A percentile compares a stretch with the other conserved stretches of the same genome.
Evolutionary conservation across 495 filamentous ascomycete species (phyloP).

Genomic region (Daldinia caldariorum): DNA sequence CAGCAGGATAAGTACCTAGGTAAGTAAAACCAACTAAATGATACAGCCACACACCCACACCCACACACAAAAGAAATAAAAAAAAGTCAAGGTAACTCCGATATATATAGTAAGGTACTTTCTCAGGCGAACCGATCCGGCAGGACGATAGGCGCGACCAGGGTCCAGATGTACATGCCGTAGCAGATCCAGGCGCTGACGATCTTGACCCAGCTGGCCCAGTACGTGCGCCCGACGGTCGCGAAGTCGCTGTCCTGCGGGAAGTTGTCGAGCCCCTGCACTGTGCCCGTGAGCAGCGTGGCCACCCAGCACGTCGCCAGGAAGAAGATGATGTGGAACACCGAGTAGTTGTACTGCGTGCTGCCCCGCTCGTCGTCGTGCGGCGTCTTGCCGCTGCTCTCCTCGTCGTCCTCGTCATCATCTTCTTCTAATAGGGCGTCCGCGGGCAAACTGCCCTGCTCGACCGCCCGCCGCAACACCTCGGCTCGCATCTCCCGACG

Average conservation of each 20-base stretch:
- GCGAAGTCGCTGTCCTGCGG: slow-evolving; percentile 76
- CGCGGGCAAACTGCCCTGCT: slow-evolving; percentile 88
- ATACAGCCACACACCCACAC: too few species aligned
- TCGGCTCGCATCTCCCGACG: slow-evolving; percentile 92
- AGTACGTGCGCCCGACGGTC: slow-evolving; percentile 92
- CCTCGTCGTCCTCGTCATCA: slow-evolving; percentile 75
- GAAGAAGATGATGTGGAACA: slow-evolving; percentile 99
- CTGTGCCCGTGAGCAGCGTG: slow-evolving; percentile 86
- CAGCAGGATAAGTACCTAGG: background rate
- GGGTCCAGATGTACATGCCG: slow-evolving; percentile 89
- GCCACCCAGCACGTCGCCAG: slow-evolving; percentile 95
- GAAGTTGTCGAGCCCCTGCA: slow-evolving; percentile 62
- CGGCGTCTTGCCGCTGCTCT: slow-evolving; percentile 65
- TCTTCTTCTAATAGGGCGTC: slow-evolving; percentile 87
- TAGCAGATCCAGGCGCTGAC: slow-evolving; percentile 98
- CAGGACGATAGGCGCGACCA: slow-evolving; percentile 84
- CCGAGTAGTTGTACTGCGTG: slow-evolving; percentile 94
- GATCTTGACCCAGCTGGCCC: slow-evolving; percentile 99
- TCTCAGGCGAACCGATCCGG: slow-evolving; percentile 80
- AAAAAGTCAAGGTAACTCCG: too few species aligned
- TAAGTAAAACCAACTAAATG: background rate
- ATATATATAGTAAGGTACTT: too few species aligned
- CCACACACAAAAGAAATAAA: too few species aligned
- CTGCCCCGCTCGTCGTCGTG: slow-evolving; percentile 87
- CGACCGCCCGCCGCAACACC: slow-evolving; percentile 89